Conservation (phyloP, 1,139 yeast species). For the Pichia terricola region DNA sequence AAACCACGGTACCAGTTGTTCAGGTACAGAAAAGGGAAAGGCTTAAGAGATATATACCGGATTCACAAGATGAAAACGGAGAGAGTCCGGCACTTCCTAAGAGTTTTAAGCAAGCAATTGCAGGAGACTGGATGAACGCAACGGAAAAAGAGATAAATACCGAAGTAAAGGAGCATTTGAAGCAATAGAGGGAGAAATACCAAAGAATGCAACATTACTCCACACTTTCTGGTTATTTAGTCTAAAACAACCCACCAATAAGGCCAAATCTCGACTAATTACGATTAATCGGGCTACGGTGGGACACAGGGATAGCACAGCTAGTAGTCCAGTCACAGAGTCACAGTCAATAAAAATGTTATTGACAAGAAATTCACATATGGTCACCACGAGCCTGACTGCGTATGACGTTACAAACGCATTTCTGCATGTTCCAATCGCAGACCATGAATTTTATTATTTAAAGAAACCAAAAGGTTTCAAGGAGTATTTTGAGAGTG, state of each 20-base stretch:
- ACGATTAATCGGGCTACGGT: not conserved
- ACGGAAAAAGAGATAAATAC: too few relatives aligned
- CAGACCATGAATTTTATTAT: not conserved
- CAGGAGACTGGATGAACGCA: too few relatives aligned
- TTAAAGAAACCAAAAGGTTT: not conserved
- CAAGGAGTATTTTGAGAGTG: not conserved
- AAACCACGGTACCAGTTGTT: too few relatives aligned
- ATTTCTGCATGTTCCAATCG: too few relatives aligned
- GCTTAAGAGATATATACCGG: too few relatives aligned
- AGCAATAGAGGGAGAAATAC: too few relatives aligned
- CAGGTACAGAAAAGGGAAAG: too few relatives aligned
- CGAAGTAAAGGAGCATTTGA: too few relatives aligned
- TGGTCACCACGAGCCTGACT: not conserved
- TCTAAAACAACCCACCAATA: not conserved
- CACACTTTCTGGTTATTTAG: not conserved
- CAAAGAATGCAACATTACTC: too few relatives aligned
- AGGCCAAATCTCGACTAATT: not conserved
- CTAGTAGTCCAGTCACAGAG: not conserved
- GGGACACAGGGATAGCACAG: not conserved
- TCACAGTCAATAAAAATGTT: not conserved
- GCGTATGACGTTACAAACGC: not conserved
- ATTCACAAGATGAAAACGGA: too few relatives aligned
- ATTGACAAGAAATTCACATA: not conserved
- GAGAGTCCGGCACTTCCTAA: too few relatives aligned
- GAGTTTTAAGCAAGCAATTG: too few relatives aligned